Percentiles rank a stretch among this genome's conserved stretches.
These are phyloP conservation scores for Marasmius sp. DNA, from an alignment of 1,284 basidiomycete species.

Conservation along the genomic window DNA sequence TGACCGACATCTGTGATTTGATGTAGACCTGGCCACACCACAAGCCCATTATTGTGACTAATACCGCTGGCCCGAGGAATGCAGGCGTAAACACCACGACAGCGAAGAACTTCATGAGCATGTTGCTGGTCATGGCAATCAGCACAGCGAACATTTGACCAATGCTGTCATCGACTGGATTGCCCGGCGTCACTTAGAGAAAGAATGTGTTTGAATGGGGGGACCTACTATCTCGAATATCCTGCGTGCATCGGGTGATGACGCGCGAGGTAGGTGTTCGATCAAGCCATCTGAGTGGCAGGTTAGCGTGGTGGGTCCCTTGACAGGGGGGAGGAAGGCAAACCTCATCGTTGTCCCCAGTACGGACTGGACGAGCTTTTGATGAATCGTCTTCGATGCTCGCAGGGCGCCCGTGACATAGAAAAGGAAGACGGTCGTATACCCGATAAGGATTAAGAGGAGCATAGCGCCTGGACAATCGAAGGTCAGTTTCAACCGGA, in stretches of 20 bases:
- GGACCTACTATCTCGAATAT: slow-evolving; percentile 14
- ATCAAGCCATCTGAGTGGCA: slow-evolving; percentile 43
- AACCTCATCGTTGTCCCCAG: slow-evolving; percentile 55
- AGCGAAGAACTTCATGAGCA: slow-evolving; percentile 39
- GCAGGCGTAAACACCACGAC: slow-evolving; percentile 44
- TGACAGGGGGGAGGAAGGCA: slow-evolving; percentile 8
- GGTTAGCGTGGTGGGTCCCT: not conserved
- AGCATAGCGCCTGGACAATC: slow-evolving; percentile 26
- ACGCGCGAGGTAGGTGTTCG: slow-evolving; percentile 49
- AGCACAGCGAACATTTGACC: slow-evolving; percentile 29
- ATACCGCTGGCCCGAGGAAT: slow-evolving; percentile 32
- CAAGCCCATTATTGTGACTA: slow-evolving; percentile 34
- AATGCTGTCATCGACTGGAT: slow-evolving; percentile 26
- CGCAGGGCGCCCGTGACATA: slow-evolving; percentile 40
- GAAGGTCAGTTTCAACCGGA: slow-evolving; percentile 25
- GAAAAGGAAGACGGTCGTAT: slow-evolving; percentile 24
- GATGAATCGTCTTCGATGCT: slow-evolving; percentile 60
- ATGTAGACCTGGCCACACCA: slow-evolving; percentile 52
- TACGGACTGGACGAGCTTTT: slow-evolving; percentile 52
- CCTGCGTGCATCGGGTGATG: slow-evolving; percentile 48
- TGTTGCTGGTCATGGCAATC: slow-evolving; percentile 47
- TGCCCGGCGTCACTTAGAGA: slow-evolving; percentile 26
- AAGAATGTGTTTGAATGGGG: not conserved
- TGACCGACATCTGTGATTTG: slow-evolving; percentile 73
- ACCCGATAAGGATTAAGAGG: slow-evolving; percentile 23